Evolutionary conservation across 208 protist species (phyloP).

Genomic region (Leishmania tarentolae): DNA sequence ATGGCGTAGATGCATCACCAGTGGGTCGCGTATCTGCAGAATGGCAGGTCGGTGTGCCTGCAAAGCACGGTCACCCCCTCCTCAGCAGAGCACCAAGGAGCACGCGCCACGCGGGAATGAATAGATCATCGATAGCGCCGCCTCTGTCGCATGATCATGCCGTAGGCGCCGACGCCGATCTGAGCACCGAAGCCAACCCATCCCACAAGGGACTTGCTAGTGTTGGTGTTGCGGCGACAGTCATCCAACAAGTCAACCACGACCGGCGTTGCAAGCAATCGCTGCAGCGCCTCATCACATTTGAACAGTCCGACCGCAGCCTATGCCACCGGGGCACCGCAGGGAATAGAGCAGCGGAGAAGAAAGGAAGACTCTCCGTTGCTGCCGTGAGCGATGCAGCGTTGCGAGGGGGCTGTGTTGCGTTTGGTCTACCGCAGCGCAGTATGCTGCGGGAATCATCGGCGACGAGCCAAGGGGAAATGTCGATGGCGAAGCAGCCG

Average conservation of each 20-base stretch:
- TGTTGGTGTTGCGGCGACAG: conserved; percentile 18
- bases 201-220: not conserved
- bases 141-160: not conserved
- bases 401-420: conserved; percentile 1
- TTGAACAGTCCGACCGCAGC: conserved; percentile 19
- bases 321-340: conserved; percentile 1
- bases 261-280: conserved; percentile 48
- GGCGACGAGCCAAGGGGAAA: not conserved
- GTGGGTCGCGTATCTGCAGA: conserved; percentile 15
- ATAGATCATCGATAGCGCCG: not conserved
- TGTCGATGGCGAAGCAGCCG: not conserved
- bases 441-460: not conserved
- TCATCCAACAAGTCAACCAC: conserved; percentile 55
- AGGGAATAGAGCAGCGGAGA: not conserved
- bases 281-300: conserved; percentile 31
- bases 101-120: not conserved
- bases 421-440: conserved; percentile 5
- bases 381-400: not conserved
- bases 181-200: not conserved
- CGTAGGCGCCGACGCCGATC: conserved; percentile 5
- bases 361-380: conserved; percentile 1
- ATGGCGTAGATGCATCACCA: conserved; percentile 6
- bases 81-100: not conserved
- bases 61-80: not conserved
- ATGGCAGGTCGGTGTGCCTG: not conserved